A percentile compares a stretch with the other conserved stretches of the same genome.
phyloP scores from a whole-genome alignment of 1,284 basidiomycete species.

The Stygiomarasmius scandens region DNA sequence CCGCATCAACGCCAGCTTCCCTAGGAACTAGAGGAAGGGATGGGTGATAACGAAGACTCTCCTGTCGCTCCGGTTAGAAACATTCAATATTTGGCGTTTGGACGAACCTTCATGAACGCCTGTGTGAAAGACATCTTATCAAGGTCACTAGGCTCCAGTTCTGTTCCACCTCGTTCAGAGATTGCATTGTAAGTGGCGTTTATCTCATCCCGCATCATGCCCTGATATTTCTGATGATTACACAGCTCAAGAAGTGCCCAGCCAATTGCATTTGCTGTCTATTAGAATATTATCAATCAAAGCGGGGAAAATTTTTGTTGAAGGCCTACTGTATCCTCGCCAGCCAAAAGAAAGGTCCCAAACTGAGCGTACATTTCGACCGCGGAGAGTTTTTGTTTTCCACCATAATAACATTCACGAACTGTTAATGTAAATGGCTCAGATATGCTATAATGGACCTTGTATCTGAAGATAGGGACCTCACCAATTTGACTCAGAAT shows the following conservation, averaged over 20 bases:
- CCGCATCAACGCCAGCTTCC: constrained; percentile 35
- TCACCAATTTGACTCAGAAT: too few species aligned
- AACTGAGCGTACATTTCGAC: not conserved
- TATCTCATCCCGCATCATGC: constrained; percentile 22
- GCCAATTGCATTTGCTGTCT: constrained; percentile 28
- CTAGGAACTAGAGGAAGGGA: constrained; percentile 32
- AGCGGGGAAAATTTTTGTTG: not conserved
- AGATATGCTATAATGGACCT: too few species aligned
- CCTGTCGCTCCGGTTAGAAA: constrained; percentile 24
- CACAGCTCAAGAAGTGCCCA: constrained; percentile 46
- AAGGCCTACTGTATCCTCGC: constrained; percentile 38
- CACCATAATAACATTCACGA: too few species aligned
- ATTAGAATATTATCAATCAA: not conserved
- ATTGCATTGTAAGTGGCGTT: not conserved
- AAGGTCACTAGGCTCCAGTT: constrained; percentile 20
- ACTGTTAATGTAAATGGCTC: too few species aligned
- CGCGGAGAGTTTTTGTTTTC: too few species aligned
- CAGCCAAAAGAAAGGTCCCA: constrained; percentile 40
- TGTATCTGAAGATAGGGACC: too few species aligned
- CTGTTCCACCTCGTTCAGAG: constrained; percentile 7
- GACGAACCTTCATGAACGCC: constrained; percentile 27
- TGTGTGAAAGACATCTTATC: constrained; percentile 21
- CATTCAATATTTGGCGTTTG: too few species aligned
- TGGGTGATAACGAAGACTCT: constrained; percentile 41
- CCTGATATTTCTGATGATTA: constrained; percentile 18